Base-by-base conservation (phyloP, 2,329 filamentous ascomycete species). In the Magnaporthiopsis rhizophila region DNA sequence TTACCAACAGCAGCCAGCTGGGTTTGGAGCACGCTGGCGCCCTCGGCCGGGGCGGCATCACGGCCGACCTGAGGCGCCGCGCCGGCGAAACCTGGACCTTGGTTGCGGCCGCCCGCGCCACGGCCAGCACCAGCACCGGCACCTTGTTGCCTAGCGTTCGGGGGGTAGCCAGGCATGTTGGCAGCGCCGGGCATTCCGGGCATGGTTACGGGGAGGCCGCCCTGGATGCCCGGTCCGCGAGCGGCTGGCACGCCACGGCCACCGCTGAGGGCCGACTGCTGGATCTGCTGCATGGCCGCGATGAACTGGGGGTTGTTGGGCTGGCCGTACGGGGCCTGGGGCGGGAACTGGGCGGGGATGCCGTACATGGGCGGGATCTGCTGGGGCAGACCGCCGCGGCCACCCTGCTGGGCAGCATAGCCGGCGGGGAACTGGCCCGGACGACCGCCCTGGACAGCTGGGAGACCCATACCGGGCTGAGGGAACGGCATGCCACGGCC, bases 281-380 rank as follows among this genome's bases (percentile, higher is more conserved):
- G 86, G 65, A 85, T 86, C 80, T 93, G 89, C 78, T 92, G 90
- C 77, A 93, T 91, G 73, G 93, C 91, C 72, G 88, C 89, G 76
- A 95, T 85, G 78, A 88, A 90, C 73, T 90, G 88, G 68, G 90
- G 89, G 79, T 87, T 90, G 73, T 89, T 87, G 71, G 90, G 89
- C 80, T 94, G 89, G 73, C 85, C 89, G 77, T 90, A 95, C 72
- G 89, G 89, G 69, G 84, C 87, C 69, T 86, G 87, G 66, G 89
- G 89, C 72, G 91, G 91, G 81, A 90, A 92, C 78, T 93, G 90
- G 68, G 86, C 85, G 62, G 90, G 89, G 73, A 95, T 83, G 69
- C 86, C 87, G 78, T 96, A 97, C 81, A 92, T 89, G 81, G 92
- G 91, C 66, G 92, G 91, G 69, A 97, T 86, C 80, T 93, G 90